Base-by-base conservation (phyloP, 1,139 yeast species). In the Hansenula sp. region DNA sequence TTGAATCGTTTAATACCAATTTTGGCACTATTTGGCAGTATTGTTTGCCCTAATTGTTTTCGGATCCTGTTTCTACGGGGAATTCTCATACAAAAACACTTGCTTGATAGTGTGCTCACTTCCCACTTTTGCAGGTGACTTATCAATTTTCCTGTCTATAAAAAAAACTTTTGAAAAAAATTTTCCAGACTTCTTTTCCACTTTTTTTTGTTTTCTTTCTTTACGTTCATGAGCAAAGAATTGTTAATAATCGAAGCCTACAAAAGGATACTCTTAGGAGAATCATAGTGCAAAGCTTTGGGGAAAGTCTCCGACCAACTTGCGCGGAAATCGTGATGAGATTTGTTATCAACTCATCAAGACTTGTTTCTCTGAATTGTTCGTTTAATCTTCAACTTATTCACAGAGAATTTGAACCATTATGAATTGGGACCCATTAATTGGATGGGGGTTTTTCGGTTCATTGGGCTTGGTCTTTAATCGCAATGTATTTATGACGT, bases 251-350 rank as follows among this genome's bases (percentile, higher is more conserved):
- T 80, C 93, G 83, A 85, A 84, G 91, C 86, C 67, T 70, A 69
- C 91, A 73, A 55, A 80, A 74, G 73, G 80, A 68, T 60, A 40
- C 27, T 27, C 32, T 35, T 38, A 40, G 31, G 40, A 33, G 25
- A 30, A 25, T 51, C 48, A 57, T 57, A 63, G 54, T 24, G 41
- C 45, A 51, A 63, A 63, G 89, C 90, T 84, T 84, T 79, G 93
- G 94, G 94, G 93, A 85, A 85, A 85, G 94, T 85, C 94, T 84
- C 93, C 94, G 84, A 90, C 88, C 90, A 66, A 56, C 36, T 6
- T 30, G 52, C 63, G 68, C 68, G 72, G 72, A 68, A 67, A 68
- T 61, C 71, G 68, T 55, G 63, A 54, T 62, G 71, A 66, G 70
- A 61, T 58, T 38, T 50, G 42, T 60, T 63, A 62, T 41, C 48